Evolutionary conservation across 257 asterid genomes (phyloP).

Genomic region (Plantago ovata): DNA sequence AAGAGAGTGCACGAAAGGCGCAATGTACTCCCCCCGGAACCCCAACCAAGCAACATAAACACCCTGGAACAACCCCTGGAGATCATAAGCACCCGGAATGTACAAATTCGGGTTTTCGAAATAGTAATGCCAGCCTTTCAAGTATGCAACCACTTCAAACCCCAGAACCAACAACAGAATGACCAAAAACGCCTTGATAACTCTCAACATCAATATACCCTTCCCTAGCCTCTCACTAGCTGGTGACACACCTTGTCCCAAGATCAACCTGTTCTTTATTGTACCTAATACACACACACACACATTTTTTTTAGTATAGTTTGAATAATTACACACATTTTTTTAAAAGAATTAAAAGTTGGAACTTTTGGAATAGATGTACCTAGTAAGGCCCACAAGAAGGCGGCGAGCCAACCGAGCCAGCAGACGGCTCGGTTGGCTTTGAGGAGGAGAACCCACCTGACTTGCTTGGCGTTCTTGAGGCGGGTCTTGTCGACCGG

Average conservation of each 20-base stretch:
- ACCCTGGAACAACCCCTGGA: slow-evolving; percentile 36
- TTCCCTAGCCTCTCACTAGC: slow-evolving; percentile 66
- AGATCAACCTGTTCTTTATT: slow-evolving; percentile 41
- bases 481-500: slow-evolving; percentile 57
- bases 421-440: slow-evolving; percentile 68
- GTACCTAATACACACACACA: slow-evolving; percentile 43
- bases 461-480: slow-evolving; percentile 61
- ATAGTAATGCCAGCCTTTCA: slow-evolving; percentile 53
- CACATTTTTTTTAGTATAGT: too few species aligned
- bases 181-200: slow-evolving; percentile 32
- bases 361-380: too few species aligned
- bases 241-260: slow-evolving; percentile 38
- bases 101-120: slow-evolving; percentile 32
- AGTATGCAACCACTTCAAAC: slow-evolving; percentile 46
- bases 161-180: slow-evolving; percentile 36
- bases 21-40: slow-evolving; percentile 38
- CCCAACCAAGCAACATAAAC: slow-evolving; percentile 54
- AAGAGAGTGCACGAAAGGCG: slow-evolving; percentile 42
- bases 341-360: too few species aligned
- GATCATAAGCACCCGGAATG: slow-evolving; percentile 32
- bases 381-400: slow-evolving; percentile 35
- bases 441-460: slow-evolving; percentile 60
- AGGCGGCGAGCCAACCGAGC: slow-evolving; percentile 51
- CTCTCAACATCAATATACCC: slow-evolving; percentile 38
- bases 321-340: too few species aligned